Percentiles rank a stretch among this genome's conserved stretches.
phyloP scores from a whole-genome alignment of 306 rosid species.

The Lithocarpus polystachyus region DNA sequence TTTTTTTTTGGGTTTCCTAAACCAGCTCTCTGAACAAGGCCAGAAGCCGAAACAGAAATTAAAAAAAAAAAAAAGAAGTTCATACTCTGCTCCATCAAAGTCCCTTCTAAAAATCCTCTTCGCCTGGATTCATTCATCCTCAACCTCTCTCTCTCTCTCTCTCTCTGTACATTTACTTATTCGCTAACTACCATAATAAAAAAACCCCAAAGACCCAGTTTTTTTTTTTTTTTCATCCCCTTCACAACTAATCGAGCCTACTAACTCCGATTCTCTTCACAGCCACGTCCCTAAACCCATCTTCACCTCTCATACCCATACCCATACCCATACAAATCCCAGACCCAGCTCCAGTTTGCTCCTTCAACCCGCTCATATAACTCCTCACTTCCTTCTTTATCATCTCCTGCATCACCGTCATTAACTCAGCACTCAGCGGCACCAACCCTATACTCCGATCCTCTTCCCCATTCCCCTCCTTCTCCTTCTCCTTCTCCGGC shows the following conservation, averaged over 20 bases:
- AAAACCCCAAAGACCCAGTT: not conserved
- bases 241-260: slow-evolving; percentile 43
- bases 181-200: slow-evolving; percentile 29
- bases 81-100: not conserved
- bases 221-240: not conserved
- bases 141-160: slow-evolving; percentile 10
- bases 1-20: not conserved
- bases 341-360: slow-evolving; percentile 38
- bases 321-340: not conserved
- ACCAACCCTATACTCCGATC: slow-evolving; percentile 26
- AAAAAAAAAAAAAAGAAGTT: slow-evolving; percentile 1
- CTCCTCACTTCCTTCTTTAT: slow-evolving; percentile 81
- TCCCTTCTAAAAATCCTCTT: not conserved
- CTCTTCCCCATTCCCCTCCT: not conserved
- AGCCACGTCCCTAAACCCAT: slow-evolving; percentile 58
- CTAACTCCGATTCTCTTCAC: slow-evolving; percentile 64
- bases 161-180: slow-evolving; percentile 73
- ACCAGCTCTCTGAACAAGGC: slow-evolving; percentile 21
- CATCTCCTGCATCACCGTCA: slow-evolving; percentile 95
- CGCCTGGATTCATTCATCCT: not conserved
- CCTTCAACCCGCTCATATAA: slow-evolving; percentile 76
- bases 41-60: not conserved
- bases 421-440: slow-evolving; percentile 53
- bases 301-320: slow-evolving; percentile 34
- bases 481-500: slow-evolving; percentile 1